Evolutionary conservation across 2,329 filamentous ascomycete species (phyloP).

Genomic region (Apiospora rasikravindrae): DNA sequence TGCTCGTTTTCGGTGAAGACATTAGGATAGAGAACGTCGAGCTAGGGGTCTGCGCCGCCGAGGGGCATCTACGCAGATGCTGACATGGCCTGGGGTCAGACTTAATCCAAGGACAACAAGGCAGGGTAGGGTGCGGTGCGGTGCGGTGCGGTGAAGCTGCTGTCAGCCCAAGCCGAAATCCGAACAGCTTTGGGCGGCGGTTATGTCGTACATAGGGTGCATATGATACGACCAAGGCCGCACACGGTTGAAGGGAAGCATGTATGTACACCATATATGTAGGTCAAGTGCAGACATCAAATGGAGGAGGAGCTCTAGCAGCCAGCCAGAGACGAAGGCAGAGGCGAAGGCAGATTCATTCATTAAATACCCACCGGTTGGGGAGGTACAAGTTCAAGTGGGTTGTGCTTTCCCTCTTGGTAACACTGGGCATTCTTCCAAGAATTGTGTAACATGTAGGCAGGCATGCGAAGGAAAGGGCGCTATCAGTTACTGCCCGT

Average conservation of each 20-base stretch:
- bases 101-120: not conserved
- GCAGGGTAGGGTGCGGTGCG: not conserved
- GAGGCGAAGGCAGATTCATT: not conserved
- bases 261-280: not conserved
- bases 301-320: not conserved
- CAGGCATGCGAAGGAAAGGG: too few relatives aligned
- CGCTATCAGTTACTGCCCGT: not conserved
- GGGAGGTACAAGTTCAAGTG: not conserved
- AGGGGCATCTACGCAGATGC: not conserved
- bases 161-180: slow-evolving; percentile 1
- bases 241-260: not conserved
- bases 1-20: not conserved
- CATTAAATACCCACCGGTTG: not conserved
- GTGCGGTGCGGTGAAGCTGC: not conserved
- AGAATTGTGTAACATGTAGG: not conserved
- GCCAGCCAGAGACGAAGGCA: not conserved
- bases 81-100: slow-evolving; percentile 9
- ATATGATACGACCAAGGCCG: not conserved
- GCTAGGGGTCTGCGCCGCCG: not conserved
- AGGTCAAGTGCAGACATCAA: not conserved
- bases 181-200: not conserved
- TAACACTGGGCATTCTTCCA: not conserved
- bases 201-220: not conserved
- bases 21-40: not conserved
- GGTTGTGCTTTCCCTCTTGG: not conserved